Evolutionary conservation across 371 early-diverging fungal species (phyloP), one percentile per base, ranked within the genome.

Genomic region (Lichtheimia ornata): DNA sequence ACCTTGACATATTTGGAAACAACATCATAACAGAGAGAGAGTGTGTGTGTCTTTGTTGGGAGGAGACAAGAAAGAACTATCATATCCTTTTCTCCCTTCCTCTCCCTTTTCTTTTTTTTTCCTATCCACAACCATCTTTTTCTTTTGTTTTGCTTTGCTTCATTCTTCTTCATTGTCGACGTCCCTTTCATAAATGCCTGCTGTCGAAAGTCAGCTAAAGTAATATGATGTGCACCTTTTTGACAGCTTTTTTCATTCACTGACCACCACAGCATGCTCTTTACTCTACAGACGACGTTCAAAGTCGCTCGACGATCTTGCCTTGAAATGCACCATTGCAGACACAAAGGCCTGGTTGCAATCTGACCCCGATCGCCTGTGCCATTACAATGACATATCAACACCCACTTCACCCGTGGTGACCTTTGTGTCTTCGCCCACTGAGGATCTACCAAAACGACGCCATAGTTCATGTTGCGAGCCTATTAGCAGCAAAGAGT

Each of bases 391-490:
- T 12, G 28, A 62, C 22, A 51, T 40, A 42, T 49, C 43, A 53
- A 50, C 47, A 52, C 59, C 67, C 6, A 59, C 66, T 18, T 64
- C 71, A 27, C 73, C 71, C 11, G 40, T 67, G 13, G 59, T 65
- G 1, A 62, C 58, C 7, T 68, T 70, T 44, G 58, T n/a, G 17
- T 22, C 22, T 2, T 12, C n/a, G 9, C 18, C n/a, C 47, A 18
- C 5, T n/a, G 47, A 47, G 5, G 55, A 20, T 53, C 53, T 17
- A 49, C 25, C 52, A 4, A 52, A 70, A 54, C 63, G 84, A 53
- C 70, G 86, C 45, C 84, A 76, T 55, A 83, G 83, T 59, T 73
- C 83, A 47, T 76, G 70, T 49, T 72, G 73, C 17, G 77, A 75
- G 15, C 64, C 76, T 35, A 76, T 65, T 41, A 68, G 47, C 22